Conservation (phyloP, 306 rosid species). For the Fragaria vesca region DNA sequence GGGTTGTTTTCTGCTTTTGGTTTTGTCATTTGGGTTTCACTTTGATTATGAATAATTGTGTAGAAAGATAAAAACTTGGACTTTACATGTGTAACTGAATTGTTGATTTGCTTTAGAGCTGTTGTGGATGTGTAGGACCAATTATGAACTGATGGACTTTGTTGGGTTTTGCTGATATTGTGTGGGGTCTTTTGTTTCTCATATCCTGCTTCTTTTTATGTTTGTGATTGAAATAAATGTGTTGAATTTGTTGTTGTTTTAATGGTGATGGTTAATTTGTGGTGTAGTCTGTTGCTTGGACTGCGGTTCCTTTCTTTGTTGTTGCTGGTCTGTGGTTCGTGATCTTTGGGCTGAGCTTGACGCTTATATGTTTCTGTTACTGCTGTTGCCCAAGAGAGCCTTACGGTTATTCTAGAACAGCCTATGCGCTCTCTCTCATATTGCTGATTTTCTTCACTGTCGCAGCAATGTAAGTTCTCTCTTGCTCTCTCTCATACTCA, state of each 20-base stretch:
- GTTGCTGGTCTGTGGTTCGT: conserved; percentile 68
- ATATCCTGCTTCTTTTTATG: neutral
- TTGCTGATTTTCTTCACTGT: conserved; percentile 68
- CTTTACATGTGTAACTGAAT: conserved; percentile 45
- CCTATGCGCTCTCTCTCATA: conserved; percentile 55
- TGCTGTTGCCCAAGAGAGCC: conserved; percentile 63
- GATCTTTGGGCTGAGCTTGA: conserved; percentile 53
- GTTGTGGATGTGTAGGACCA: neutral
- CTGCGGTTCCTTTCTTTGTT: conserved; percentile 60
- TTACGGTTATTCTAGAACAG: conserved; percentile 53
- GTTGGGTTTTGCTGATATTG: neutral
- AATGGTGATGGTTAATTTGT: conserved; percentile 21
- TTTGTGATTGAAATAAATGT: neutral
- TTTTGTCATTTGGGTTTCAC: neutral
- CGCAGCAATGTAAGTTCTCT: conserved; percentile 54
- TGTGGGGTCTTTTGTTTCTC: conserved; percentile 2
- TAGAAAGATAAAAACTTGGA: conserved; percentile 51
- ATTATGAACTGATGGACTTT: neutral
- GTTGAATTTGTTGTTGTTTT: neutral
- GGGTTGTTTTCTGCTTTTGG: neutral
- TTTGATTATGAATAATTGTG: neutral
- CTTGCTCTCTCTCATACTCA: conserved; percentile 1
- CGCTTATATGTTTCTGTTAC: conserved; percentile 41
- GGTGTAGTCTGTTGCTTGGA: conserved; percentile 77
- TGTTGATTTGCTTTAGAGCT: neutral